phyloP scores from a whole-genome alignment of 2,329 filamentous ascomycete species.

The Talaromyces islandicus region DNA sequence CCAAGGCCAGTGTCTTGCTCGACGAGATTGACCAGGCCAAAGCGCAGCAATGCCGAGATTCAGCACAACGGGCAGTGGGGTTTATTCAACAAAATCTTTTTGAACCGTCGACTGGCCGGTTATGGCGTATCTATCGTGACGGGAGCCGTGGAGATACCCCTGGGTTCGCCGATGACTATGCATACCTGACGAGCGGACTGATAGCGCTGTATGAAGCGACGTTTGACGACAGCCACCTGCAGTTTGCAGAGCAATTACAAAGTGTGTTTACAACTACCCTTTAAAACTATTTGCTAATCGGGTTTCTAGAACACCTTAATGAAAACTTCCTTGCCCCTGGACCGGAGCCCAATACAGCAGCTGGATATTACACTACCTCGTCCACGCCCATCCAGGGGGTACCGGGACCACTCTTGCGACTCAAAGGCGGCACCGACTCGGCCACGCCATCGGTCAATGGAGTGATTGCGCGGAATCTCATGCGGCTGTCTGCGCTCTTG shows the following conservation, averaged over 20 bases:
- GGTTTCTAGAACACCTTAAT: slow-evolving; percentile 59
- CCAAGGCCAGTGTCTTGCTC: slow-evolving; percentile 67
- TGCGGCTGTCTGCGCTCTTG: slow-evolving; percentile 67
- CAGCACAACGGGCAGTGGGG: slow-evolving; percentile 61
- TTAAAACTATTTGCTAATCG: not conserved
- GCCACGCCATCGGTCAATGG: slow-evolving; percentile 87
- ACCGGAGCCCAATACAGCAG: slow-evolving; percentile 27
- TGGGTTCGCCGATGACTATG: slow-evolving; percentile 91
- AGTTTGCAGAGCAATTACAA: slow-evolving; percentile 79
- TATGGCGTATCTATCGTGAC: slow-evolving; percentile 71
- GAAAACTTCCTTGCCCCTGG: slow-evolving; percentile 67
- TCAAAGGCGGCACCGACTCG: slow-evolving; percentile 95
- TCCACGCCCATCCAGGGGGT: slow-evolving; percentile 55
- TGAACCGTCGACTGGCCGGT: slow-evolving; percentile 53
- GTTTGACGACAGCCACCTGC: slow-evolving; percentile 65
- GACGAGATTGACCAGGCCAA: slow-evolving; percentile 52
- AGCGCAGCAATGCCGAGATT: slow-evolving; percentile 55
- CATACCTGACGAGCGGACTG: slow-evolving; percentile 76
- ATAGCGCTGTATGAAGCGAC: slow-evolving; percentile 81
- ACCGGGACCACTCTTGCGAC: slow-evolving; percentile 59
- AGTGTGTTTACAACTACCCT: slow-evolving; percentile 38
- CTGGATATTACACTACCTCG: slow-evolving; percentile 38
- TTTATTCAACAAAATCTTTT: slow-evolving; percentile 74
- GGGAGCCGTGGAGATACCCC: slow-evolving; percentile 56
- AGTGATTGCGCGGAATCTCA: slow-evolving; percentile 78